Evolutionary conservation across 202 grass and related monocot species (phyloP).

Genomic region (Eragrostis tef): DNA sequence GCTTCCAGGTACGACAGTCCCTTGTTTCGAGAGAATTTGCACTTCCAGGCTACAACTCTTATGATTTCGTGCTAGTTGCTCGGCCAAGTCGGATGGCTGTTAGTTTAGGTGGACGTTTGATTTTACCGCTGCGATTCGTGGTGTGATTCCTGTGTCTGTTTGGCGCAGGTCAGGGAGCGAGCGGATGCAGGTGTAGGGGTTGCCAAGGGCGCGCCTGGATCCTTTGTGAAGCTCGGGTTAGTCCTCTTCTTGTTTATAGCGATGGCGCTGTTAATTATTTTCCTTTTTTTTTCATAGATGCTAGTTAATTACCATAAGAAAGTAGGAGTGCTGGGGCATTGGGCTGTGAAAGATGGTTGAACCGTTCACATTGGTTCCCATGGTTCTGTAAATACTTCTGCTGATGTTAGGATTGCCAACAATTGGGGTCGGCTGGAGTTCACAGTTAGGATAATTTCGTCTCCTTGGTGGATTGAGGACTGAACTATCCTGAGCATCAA

Average conservation of each 20-base stretch:
- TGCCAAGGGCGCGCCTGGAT: slow-evolving; percentile 16
- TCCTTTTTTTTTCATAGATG: background rate
- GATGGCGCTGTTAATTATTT: background rate
- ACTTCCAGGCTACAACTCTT: background rate
- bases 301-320: background rate
- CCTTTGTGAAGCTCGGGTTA: slow-evolving; percentile 42
- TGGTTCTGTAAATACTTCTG: background rate
- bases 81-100: background rate
- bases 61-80: background rate
- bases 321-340: background rate
- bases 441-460: background rate
- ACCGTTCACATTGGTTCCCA: background rate
- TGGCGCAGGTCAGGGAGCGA: slow-evolving; percentile 43
- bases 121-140: background rate
- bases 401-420: background rate
- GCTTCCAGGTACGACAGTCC: slow-evolving; percentile 26
- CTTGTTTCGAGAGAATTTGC: background rate
- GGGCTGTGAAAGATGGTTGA: background rate
- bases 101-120: background rate
- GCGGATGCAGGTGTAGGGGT: slow-evolving; percentile 4
- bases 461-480: background rate
- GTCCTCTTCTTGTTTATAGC: background rate
- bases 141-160: slow-evolving; percentile 13
- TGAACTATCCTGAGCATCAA: background rate
- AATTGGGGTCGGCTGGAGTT: background rate